phyloP scores from a whole-genome alignment of 2,329 filamentous ascomycete species.

The Macrophomina pseudophaseolina region DNA sequence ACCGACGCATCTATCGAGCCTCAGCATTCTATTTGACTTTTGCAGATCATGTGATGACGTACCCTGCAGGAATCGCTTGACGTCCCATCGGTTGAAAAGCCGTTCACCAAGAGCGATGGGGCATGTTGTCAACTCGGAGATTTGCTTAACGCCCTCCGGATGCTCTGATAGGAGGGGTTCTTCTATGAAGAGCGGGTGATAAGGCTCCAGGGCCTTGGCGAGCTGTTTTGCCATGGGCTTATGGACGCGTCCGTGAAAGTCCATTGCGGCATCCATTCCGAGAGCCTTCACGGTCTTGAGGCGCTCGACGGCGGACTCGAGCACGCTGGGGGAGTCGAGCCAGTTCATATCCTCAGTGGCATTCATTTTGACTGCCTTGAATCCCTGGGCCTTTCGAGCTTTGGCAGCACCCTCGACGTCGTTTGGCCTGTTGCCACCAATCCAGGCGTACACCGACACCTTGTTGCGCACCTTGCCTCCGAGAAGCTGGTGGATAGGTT shows the following conservation, averaged over 20 bases:
- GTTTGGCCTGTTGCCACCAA: slow-evolving; percentile 72
- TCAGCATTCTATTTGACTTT: slow-evolving; percentile 9
- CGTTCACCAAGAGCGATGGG: slow-evolving; percentile 77
- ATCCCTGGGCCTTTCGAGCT: slow-evolving; percentile 64
- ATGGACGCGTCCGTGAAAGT: slow-evolving; percentile 79
- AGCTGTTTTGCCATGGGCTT: slow-evolving; percentile 83
- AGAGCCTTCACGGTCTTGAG: slow-evolving; percentile 71
- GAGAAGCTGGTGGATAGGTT: slow-evolving; percentile 75
- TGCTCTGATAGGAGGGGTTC: slow-evolving; percentile 75
- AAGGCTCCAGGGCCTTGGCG: slow-evolving; percentile 68
- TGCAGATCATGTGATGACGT: slow-evolving; percentile 3
- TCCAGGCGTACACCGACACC: slow-evolving; percentile 77
- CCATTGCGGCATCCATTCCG: slow-evolving; percentile 74
- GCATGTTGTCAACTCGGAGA: slow-evolving; percentile 61
- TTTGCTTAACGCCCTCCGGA: slow-evolving; percentile 66
- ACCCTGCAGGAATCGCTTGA: slow-evolving; percentile 71
- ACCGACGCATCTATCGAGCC: slow-evolving; percentile 57
- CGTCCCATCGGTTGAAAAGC: slow-evolving; percentile 74
- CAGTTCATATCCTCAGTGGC: slow-evolving; percentile 76
- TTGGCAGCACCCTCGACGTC: slow-evolving; percentile 69
- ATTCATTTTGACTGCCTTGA: slow-evolving; percentile 78
- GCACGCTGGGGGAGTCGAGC: slow-evolving; percentile 71
- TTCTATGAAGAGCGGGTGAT: slow-evolving; percentile 76
- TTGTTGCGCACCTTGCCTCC: slow-evolving; percentile 75
- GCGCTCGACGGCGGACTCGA: slow-evolving; percentile 69